Evolutionary conservation across 768 basidiomycete species (phyloP), one percentile per base, ranked within the genome.

Genomic region (Amanita phalloides): DNA sequence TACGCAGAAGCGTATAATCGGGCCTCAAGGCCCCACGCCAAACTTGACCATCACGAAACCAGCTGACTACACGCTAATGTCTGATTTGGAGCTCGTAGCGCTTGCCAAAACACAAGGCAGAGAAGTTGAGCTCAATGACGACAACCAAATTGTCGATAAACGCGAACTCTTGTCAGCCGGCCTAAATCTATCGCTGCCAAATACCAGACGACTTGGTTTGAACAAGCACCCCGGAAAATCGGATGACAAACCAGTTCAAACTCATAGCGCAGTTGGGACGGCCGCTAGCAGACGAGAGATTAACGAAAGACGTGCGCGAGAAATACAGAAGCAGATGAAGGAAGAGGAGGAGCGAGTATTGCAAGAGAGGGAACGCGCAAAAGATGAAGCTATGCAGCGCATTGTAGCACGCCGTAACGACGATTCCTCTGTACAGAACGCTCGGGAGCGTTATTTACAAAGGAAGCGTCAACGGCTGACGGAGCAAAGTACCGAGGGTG

Each of bases 141-240:
- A 97, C 59, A 94, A 93, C 59, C 90, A 94, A 64, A 93, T 98
- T 43, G 86, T 99, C 45, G 96, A 99, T 70, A 93, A 94, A 62
- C 84, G 94, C 51, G 90, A 94, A 48, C 71, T 99, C 6, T 73
- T 98, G 42, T 80, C 85, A 20, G 94, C 95, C 4, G 96, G 96
- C 2, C 70, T 99, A 51, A 99, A 99, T 63, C 75, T 98, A 42
- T 82, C 89, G 32, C 78, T 87, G 54, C 81, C 86, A 35, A 87
- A 90, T 62, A 90, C 88, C 4, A 76, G 90, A 52, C 73, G 74
- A 48, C 70, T 87, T n/a, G 82, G 82, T 13, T 61, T 73, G 45
- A 71, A 72, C 39, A 60, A 43, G 10, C 43, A 61, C 35, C 58
- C 59, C 9, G 56, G 63, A 39, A 55, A 60, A n/a, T 54, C 54